Percentiles rank a stretch among this genome's conserved stretches.
Evolutionary conservation across 805 yeast species (phyloP).

Genomic region (Suhomyces prunicola): DNA sequence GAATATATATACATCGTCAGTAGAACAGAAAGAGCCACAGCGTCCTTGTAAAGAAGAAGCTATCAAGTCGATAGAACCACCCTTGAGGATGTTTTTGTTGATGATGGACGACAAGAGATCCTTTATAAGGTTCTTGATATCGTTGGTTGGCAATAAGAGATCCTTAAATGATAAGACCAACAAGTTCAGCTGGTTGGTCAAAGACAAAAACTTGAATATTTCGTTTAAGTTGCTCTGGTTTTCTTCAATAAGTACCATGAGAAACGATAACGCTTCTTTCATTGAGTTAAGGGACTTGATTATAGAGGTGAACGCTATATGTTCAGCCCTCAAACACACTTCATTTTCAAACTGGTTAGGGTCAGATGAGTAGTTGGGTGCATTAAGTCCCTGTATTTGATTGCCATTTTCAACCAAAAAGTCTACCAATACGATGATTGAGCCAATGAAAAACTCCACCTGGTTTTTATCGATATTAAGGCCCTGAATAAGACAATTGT

Average conservation of each 20-base stretch:
- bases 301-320: conserved; percentile 78
- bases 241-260: conserved; percentile 79
- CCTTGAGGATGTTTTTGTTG: conserved; percentile 81
- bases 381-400: conserved; percentile 56
- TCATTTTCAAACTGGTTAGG: conserved; percentile 53
- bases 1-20: conserved; percentile 89
- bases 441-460: conserved; percentile 68
- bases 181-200: conserved; percentile 66
- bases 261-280: conserved; percentile 87
- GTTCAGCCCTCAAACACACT: conserved; percentile 83
- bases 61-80: conserved; percentile 89
- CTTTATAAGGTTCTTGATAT: conserved; percentile 64
- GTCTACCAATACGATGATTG: conserved; percentile 64
- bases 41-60: conserved; percentile 86
- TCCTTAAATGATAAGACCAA: conserved; percentile 67
- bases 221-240: conserved; percentile 54
- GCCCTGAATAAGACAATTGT: conserved; percentile 42
- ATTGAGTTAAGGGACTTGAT: conserved; percentile 70
- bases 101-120: conserved; percentile 87
- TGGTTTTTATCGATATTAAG: conserved; percentile 47
- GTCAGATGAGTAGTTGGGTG: conserved; percentile 53
- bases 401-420: conserved; percentile 66
- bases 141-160: conserved; percentile 68
- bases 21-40: conserved; percentile 92
- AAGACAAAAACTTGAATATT: conserved; percentile 64